A percentile compares a stretch with the other conserved stretches of the same genome.
Evolutionary conservation across 2,329 filamentous ascomycete species (phyloP).

Genomic region (Xylaria digitata): DNA sequence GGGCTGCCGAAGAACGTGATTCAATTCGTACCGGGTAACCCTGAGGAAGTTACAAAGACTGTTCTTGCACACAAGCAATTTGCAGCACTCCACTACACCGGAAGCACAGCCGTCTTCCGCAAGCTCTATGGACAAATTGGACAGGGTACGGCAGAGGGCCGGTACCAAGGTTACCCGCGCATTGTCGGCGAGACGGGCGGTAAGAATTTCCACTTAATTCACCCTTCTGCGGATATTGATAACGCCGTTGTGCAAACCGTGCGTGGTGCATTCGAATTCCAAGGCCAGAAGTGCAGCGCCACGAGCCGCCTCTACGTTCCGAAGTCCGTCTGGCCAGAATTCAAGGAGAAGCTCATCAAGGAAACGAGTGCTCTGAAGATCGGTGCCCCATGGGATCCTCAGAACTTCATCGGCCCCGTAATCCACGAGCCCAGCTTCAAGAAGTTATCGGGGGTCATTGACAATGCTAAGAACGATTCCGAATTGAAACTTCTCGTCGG

Average conservation of each 20-base stretch:
- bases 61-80: slow-evolving; percentile 83
- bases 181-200: slow-evolving; percentile 92
- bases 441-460: slow-evolving; percentile 80
- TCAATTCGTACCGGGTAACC: slow-evolving; percentile 91
- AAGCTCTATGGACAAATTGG: slow-evolving; percentile 89
- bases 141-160: slow-evolving; percentile 80
- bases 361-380: slow-evolving; percentile 78
- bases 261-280: slow-evolving; percentile 89
- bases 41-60: slow-evolving; percentile 82
- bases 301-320: slow-evolving; percentile 84
- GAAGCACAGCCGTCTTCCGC: slow-evolving; percentile 91
- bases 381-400: slow-evolving; percentile 74
- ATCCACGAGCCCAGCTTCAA: slow-evolving; percentile 86
- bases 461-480: slow-evolving; percentile 79
- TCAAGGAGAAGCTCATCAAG: slow-evolving; percentile 73
- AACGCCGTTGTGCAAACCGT: slow-evolving; percentile 86
- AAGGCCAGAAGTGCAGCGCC: slow-evolving; percentile 91
- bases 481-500: slow-evolving; percentile 79
- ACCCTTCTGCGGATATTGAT: slow-evolving; percentile 78
- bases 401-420: slow-evolving; percentile 87
- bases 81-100: slow-evolving; percentile 93
- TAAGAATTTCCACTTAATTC: slow-evolving; percentile 92
- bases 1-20: slow-evolving; percentile 90
- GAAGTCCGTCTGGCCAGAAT: slow-evolving; percentile 77
- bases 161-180: slow-evolving; percentile 85